Base-by-base conservation (phyloP, 73 alveolate genomes). In the Urostyla sp. region DNA sequence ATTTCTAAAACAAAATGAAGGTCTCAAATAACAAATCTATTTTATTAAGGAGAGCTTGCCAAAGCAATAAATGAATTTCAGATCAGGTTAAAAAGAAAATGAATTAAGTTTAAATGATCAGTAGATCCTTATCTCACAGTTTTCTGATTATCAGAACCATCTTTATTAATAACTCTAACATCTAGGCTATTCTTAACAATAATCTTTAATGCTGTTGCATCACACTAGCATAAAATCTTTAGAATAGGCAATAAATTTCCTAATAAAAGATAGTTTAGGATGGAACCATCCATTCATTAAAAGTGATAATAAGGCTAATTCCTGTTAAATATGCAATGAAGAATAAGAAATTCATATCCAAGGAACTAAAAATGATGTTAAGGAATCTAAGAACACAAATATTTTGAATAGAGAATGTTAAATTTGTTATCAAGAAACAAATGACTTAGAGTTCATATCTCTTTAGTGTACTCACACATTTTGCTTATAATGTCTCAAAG, bases 401-500 rank as follows among this genome's bases (percentile, higher is more conserved):
- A 28, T 5, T 4, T 67, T 44, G 13, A 61, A 49, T 49, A 4
- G 6, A 6, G 37, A 48, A 45, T 76, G 88, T 40, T 35, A 44
- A 40, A 59, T 76, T 21, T 76, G 88, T 54, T 76, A 76, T 50
- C 26, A 18, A 36, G 35, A 54, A 6, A 31, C 38, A 10, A 50
- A 76, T n/a, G 67, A 57, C n/a, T 37, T 35, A 0, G 59, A 28
- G 34, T n/a, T 49, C 21, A 67, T 58, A 13, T 13, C 21, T 2
- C 28, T 76, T 5, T 37, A 32, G 26, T 76, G 88, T 69, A 4
- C 8, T 36, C 88, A 76, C 31, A 0, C 50, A 3, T 76, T 56
- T 58, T 76, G 88, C 30, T 21, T n/a, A 15, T 53, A 72, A 1
- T 76, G 88, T 37, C 18, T 76, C 28, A 27, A 11, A 31, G 88